These are phyloP conservation scores for Nepenthes mirabilis DNA, from an alignment of 148 eudicot genomes.

Conservation along the genomic window DNA sequence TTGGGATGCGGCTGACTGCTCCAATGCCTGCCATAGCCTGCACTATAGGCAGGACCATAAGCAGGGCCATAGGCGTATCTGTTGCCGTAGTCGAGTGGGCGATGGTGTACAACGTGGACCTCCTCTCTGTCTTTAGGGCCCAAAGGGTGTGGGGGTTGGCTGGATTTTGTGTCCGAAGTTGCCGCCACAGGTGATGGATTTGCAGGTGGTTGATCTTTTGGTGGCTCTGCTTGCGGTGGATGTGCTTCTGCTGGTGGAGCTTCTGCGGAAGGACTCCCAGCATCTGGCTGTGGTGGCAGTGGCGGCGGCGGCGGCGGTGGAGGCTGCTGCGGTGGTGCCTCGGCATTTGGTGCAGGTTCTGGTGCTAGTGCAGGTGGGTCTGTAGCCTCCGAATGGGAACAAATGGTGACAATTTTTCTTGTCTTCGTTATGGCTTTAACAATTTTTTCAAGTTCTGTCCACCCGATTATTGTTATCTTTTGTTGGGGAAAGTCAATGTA, in stretches of 20 bases:
- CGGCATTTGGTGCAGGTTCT: conserved; percentile 16
- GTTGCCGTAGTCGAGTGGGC: conserved; percentile 32
- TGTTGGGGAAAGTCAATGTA: conserved; percentile 62
- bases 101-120: conserved; percentile 34
- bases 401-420: conserved; percentile 65
- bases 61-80: conserved; percentile 16
- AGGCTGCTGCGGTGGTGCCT: conserved; percentile 9
- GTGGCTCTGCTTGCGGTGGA: conserved; percentile 19
- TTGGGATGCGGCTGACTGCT: conserved; percentile 14
- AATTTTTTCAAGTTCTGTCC: conserved; percentile 75
- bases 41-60: conserved; percentile 17
- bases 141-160: conserved; percentile 24
- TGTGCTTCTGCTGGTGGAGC: conserved; percentile 15
- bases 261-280: conserved; percentile 13
- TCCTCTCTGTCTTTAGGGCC: conserved; percentile 26
- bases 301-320: conserved; percentile 10
- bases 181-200: conserved; percentile 28
- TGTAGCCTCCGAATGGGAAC: conserved; percentile 52
- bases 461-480: conserved; percentile 58
- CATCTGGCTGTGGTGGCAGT: conserved; percentile 11
- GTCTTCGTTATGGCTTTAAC: conserved; percentile 76
- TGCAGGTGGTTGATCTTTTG: conserved; percentile 19
- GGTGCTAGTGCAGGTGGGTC: conserved; percentile 23
- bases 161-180: conserved; percentile 12
- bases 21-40: conserved; percentile 14